Evolutionary conservation across 495 filamentous ascomycete genomes (phyloP).

Genomic region (Tricharina praecox): DNA sequence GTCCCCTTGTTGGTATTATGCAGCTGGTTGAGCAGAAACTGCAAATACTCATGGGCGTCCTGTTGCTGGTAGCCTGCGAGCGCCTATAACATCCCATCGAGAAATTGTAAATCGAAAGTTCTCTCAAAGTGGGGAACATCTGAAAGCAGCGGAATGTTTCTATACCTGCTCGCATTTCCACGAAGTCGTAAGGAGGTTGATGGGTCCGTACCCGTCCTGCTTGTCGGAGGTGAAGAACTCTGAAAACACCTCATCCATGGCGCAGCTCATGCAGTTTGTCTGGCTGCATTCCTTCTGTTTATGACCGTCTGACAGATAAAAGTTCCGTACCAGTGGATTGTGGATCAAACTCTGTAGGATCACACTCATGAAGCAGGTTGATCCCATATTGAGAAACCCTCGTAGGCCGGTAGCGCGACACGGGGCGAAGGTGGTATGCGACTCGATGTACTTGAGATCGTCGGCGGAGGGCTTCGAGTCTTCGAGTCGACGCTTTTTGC

Average conservation of each 20-base stretch:
- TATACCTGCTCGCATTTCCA: constrained; percentile 51
- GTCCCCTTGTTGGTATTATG: constrained; percentile 50
- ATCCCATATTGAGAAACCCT: constrained; percentile 86
- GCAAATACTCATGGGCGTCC: constrained; percentile 89
- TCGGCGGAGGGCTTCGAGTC: constrained; percentile 28
- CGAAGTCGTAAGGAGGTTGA: constrained; percentile 59
- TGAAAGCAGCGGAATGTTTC: background rate
- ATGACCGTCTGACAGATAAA: constrained; percentile 75
- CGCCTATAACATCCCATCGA: constrained; percentile 32
- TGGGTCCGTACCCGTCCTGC: constrained; percentile 65
- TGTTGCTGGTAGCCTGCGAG: constrained; percentile 83
- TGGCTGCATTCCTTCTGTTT: constrained; percentile 47
- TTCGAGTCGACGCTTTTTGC: constrained; percentile 28
- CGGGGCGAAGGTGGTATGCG: constrained; percentile 43
- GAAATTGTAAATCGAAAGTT: constrained; percentile 4
- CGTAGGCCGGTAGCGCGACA: constrained; percentile 59
- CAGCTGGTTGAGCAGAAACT: constrained; percentile 74
- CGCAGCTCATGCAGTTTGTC: constrained; percentile 64
- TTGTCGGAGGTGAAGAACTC: constrained; percentile 72
- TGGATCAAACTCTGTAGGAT: constrained; percentile 76
- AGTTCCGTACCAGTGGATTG: constrained; percentile 70
- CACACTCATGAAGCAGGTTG: constrained; percentile 86
- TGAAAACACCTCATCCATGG: constrained; percentile 77
- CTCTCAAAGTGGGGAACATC: background rate
- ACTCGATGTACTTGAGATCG: constrained; percentile 40